Conservation (phyloP, 225 moss, liverwort and hornwort genomes). For the Pseudisothecium myosuroides region DNA sequence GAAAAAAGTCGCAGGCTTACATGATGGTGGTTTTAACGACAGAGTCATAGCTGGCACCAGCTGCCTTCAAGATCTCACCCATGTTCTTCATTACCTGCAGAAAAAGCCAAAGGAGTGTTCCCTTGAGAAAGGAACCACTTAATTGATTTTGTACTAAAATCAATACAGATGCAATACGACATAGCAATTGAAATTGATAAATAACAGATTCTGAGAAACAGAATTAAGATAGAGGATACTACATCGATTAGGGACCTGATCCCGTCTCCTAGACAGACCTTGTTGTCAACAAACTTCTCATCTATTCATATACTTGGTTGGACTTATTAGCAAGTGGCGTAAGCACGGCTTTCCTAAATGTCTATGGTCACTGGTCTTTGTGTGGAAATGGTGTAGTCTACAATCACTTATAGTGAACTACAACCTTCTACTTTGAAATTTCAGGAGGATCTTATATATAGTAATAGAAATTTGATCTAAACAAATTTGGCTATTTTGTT, state of each 20-base stretch:
- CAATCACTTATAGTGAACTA: not conserved
- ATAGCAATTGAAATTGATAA: not conserved
- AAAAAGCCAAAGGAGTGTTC: not conserved
- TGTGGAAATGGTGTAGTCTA: not conserved
- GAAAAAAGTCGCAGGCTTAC: conserved; percentile 17
- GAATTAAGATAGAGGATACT: not conserved
- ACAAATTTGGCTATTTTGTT: not conserved
- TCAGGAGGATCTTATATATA: not conserved
- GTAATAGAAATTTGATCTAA: not conserved
- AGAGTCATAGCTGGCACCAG: conserved; percentile 66
- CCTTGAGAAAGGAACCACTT: not conserved
- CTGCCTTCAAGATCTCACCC: conserved; percentile 89
- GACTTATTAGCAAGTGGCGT: not conserved
- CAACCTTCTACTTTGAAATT: not conserved
- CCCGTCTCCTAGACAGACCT: not conserved
- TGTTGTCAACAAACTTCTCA: not conserved
- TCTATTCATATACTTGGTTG: not conserved
- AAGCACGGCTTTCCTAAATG: not conserved
- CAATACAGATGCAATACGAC: not conserved
- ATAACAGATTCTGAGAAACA: not conserved
- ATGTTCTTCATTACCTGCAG: conserved; percentile 86
- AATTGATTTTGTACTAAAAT: not conserved
- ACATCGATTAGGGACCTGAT: not conserved
- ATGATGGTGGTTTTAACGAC: conserved; percentile 99
- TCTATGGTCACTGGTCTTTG: not conserved